Percentiles rank a stretch among this genome's conserved stretches.
phyloP scores from a whole-genome alignment of 2,329 filamentous ascomycete species.

The Trichoderma sp. region DNA sequence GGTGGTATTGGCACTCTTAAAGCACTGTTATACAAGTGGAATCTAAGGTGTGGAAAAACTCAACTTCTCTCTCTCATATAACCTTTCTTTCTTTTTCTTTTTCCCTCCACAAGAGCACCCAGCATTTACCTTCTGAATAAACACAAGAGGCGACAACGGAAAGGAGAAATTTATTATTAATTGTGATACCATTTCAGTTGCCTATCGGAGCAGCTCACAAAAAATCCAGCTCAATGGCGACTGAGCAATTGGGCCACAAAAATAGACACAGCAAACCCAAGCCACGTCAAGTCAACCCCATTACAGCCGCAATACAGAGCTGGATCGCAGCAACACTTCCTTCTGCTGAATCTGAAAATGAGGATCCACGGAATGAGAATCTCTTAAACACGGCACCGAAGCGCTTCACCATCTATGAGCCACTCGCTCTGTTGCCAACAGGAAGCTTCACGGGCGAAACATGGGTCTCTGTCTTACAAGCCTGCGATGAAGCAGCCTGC shows the following conservation, averaged over 20 bases:
- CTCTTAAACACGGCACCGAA: conserved; percentile 49
- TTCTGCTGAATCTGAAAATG: neutral
- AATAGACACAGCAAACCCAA: conserved; percentile 28
- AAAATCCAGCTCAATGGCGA: neutral
- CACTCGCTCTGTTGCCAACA: conserved; percentile 59
- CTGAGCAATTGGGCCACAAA: neutral
- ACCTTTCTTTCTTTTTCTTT: neutral
- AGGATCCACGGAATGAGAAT: conserved; percentile 23
- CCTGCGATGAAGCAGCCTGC: conserved; percentile 26
- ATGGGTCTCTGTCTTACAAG: conserved; percentile 42
- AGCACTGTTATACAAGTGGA: neutral
- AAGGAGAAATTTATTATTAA: neutral
- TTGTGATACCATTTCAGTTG: too few species aligned
- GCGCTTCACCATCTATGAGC: conserved; percentile 59
- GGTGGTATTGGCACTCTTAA: neutral
- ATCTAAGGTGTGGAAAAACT: neutral
- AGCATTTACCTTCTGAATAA: too few species aligned
- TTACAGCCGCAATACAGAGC: conserved; percentile 32
- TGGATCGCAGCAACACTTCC: conserved; percentile 29
- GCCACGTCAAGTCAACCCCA: conserved; percentile 30
- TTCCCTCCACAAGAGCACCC: neutral
- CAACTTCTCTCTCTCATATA: neutral
- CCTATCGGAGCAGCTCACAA: neutral
- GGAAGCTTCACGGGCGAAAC: conserved; percentile 50
- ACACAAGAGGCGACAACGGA: neutral